These are phyloP conservation scores for Colletotrichum sp. DNA, from an alignment of 2,329 filamentous ascomycete genomes.

Conservation along the genomic window DNA sequence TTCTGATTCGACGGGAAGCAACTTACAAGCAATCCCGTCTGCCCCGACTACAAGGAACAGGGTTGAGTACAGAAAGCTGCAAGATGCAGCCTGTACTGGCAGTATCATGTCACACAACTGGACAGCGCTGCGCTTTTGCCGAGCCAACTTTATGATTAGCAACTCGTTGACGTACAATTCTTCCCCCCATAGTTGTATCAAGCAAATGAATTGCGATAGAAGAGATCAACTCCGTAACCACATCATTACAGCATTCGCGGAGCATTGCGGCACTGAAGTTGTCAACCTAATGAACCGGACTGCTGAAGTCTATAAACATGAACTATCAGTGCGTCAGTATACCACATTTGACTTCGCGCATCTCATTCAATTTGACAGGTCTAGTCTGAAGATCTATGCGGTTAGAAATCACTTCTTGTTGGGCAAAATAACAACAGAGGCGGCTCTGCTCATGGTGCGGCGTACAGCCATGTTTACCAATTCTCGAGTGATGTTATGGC, in stretches of 20 bases:
- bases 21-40: not conserved
- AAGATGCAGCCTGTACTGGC: not conserved
- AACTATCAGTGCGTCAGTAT: not conserved
- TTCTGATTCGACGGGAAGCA: not conserved
- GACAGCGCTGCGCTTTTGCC: not conserved
- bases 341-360: accelerated
- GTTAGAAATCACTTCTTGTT: too few species aligned
- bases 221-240: too few species aligned
- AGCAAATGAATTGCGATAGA: accelerated
- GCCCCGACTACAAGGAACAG: not conserved
- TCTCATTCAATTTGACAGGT: accelerated
- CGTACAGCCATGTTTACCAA: accelerated
- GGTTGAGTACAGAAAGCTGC: not conserved
- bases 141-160: not conserved
- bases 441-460: not conserved
- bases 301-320: accelerated
- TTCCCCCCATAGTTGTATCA: accelerated
- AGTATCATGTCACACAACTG: not conserved
- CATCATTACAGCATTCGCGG: too few species aligned
- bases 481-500: not conserved
- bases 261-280: too few species aligned
- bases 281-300: not conserved
- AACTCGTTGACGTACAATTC: too few species aligned
- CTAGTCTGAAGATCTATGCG: accelerated
- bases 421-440: not conserved